Evolutionary conservation across 345 rosid species (phyloP), one percentile per base, ranked within the genome.

Genomic region (Citrus reticulata): DNA sequence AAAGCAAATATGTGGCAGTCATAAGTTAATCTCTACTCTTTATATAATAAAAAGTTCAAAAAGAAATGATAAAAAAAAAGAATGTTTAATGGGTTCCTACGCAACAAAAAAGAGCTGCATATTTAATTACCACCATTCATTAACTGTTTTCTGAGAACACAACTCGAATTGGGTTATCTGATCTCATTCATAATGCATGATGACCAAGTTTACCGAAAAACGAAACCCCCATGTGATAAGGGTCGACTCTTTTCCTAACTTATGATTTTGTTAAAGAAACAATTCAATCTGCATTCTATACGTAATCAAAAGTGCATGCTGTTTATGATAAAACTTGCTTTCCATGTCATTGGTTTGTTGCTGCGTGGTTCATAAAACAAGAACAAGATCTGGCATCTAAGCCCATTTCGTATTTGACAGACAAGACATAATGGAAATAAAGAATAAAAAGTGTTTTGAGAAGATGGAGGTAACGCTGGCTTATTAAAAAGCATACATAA

Each of bases 61-160:
- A 46, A 13, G 51, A 46, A 13, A 46, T 46, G 51, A 42, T 11
- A 42, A 57, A 35, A 72, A 72, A 25, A 46, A 22, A 57, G 17
- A 63, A 57, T 4, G 35, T 14, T 42, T 16, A 51, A 17, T 74
- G 39, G 74, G 16, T 68, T 65, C 64, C 81, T 76, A 77, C 72
- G 76, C 60, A 66, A 13, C 51, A 13, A 46, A 13, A 46, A 46
- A 81, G 73, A 55, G 68, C 49, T 32, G 6, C 46, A 72, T 5
- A 22, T 27, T 61, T 11, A 61, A 25, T 10, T 25, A 57, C 13
- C 20, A 16, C 24, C 77, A 39, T 42, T 16, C 46, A 75, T 42
- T 6, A 16, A 25, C 27, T 34, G 58, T 51, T 64, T 10, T 49
- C 24, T 35, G n/a, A 19, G 3, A 46, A 29, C 67, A 9, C 29